Conservation (phyloP, 2,329 filamentous ascomycete genomes). For the Ceratocystis cubensis region DNA sequence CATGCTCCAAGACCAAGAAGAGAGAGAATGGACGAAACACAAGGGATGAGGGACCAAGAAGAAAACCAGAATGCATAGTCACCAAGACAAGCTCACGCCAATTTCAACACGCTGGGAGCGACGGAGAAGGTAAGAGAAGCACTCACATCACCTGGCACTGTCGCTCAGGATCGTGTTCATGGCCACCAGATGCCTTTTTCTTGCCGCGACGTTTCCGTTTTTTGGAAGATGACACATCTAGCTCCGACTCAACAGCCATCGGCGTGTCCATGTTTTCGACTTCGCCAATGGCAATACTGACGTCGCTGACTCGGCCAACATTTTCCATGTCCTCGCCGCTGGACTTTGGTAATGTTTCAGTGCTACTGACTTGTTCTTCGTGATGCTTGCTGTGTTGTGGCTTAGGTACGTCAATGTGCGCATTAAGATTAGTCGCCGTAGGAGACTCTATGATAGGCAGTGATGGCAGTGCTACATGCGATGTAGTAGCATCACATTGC, state of each 20-base stretch:
- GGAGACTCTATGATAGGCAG: constrained; percentile 7
- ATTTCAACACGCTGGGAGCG: no score
- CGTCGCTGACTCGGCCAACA: background rate
- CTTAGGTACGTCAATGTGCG: background rate
- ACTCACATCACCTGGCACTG: constrained; percentile 18
- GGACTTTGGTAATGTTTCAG: background rate
- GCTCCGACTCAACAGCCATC: background rate
- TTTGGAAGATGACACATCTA: constrained; percentile 9
- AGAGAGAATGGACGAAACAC: background rate
- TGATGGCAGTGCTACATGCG: background rate
- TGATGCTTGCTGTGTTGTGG: background rate
- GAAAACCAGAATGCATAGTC: background rate
- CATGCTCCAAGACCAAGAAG: background rate
- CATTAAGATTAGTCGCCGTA: background rate
- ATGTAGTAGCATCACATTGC: background rate
- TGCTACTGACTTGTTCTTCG: background rate
- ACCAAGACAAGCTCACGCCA: background rate
- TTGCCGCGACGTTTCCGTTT: constrained; percentile 15
- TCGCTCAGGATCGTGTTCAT: constrained; percentile 14
- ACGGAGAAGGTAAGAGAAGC: background rate
- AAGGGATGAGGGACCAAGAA: background rate
- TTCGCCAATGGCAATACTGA: constrained; percentile 6
- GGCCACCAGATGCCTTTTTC: constrained; percentile 11
- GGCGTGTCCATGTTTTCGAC: background rate
- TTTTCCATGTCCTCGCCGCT: background rate